Conservation (phyloP, 352 stramenopile species). For the Pythium aphanidermatum region DNA sequence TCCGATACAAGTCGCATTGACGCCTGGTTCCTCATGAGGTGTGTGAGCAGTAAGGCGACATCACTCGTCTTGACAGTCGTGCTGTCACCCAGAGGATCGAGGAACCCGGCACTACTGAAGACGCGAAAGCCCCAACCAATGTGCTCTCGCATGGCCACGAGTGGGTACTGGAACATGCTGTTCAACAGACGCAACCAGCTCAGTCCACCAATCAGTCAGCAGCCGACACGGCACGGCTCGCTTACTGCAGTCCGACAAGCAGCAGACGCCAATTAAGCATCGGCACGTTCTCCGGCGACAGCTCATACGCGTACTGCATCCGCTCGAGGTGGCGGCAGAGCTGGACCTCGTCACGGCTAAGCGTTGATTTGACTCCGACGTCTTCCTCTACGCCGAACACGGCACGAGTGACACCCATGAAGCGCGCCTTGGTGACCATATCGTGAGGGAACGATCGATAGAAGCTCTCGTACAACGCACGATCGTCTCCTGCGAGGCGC, state of each 20-base stretch:
- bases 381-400: conserved; percentile 39
- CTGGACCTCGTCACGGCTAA: conserved; percentile 16
- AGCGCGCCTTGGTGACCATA: conserved; percentile 58
- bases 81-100: conserved; percentile 30
- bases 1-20: conserved; percentile 45
- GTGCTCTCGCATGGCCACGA: conserved; percentile 47
- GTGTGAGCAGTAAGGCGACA: conserved; percentile 45
- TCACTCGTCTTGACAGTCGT: conserved; percentile 32
- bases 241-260: conserved; percentile 46
- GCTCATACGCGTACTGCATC: conserved; percentile 61
- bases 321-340: conserved; percentile 52
- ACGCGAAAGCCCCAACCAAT: conserved; percentile 50
- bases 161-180: conserved; percentile 54
- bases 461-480: conserved; percentile 61
- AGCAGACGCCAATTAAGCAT: conserved; percentile 67
- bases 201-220: background rate
- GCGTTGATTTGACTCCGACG: conserved; percentile 17
- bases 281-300: conserved; percentile 34
- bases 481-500: conserved; percentile 49
- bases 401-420: conserved; percentile 54
- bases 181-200: background rate
- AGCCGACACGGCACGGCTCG: background rate
- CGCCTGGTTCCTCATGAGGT: conserved; percentile 40
- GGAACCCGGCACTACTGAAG: conserved; percentile 43
- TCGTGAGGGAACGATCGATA: conserved; percentile 64